Conservation (phyloP, 345 rosid genomes). For the Syzygium aromaticum region DNA sequence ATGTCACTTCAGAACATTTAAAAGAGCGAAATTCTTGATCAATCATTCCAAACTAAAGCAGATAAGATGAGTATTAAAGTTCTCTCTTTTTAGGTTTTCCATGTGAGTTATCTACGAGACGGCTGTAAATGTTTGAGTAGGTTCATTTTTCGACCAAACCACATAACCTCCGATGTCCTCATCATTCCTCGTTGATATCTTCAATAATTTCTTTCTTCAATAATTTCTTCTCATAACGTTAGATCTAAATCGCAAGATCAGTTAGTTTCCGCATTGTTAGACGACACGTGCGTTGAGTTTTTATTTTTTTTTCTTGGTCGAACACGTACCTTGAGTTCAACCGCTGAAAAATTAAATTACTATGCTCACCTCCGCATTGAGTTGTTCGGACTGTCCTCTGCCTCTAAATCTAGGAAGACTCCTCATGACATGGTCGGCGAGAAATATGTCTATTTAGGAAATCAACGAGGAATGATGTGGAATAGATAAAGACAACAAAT, state of each 20-base stretch:
- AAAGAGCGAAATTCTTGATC: not conserved
- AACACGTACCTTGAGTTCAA: not conserved
- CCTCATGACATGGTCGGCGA: not conserved
- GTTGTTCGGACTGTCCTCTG: not conserved
- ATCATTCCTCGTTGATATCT: not conserved
- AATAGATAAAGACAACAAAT: not conserved
- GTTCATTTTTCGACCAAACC: accelerated
- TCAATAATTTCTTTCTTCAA: not conserved
- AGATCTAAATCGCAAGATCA: not conserved
- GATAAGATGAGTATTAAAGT: not conserved
- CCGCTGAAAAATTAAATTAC: not conserved
- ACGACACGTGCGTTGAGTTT: not conserved
- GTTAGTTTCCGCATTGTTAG: not conserved
- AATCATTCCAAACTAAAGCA: accelerated
- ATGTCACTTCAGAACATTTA: not conserved
- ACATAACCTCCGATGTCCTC: accelerated
- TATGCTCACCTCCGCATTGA: not conserved
- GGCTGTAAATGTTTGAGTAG: not conserved
- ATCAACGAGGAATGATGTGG: not conserved
- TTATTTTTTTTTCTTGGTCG: too few species aligned
- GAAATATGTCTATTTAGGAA: not conserved
- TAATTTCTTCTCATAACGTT: not conserved
- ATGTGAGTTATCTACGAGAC: not conserved
- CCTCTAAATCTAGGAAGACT: not conserved
- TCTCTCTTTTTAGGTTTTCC: not conserved